A percentile compares a stretch with the other conserved stretches of the same genome.
Evolutionary conservation across 2,329 filamentous ascomycete genomes (phyloP).

Genomic region (Exutisphaerella laricina): DNA sequence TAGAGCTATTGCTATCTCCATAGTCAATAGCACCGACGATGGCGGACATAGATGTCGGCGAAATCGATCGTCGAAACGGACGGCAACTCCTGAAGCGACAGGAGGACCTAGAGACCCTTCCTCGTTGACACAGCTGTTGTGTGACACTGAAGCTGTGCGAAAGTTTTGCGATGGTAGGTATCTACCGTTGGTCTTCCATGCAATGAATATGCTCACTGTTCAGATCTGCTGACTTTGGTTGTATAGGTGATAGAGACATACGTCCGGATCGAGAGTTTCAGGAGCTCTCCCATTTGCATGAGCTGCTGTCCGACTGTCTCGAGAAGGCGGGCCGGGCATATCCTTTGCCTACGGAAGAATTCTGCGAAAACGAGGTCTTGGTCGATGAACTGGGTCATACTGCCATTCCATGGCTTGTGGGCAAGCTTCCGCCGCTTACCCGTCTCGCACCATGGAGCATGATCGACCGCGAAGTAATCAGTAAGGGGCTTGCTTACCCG

Average conservation of each 20-base stretch:
- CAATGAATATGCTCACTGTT: too few species aligned
- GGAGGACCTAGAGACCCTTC: conserved; percentile 44
- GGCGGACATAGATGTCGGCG: too few species aligned
- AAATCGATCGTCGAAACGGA: too few species aligned
- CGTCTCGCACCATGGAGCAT: conserved; percentile 13
- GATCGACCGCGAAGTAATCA: conserved; percentile 17
- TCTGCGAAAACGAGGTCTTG: conserved; percentile 9
- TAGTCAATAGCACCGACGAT: conserved; percentile 73
- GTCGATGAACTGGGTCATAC: conserved; percentile 6
- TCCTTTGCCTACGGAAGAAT: not conserved
- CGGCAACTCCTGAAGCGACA: not conserved
- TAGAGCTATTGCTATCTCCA: conserved; percentile 67
- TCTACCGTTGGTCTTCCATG: too few species aligned
- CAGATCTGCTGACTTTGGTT: too few species aligned
- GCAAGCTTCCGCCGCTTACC: conserved; percentile 4
- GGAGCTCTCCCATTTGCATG: conserved; percentile 7
- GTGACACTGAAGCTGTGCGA: conserved; percentile 26
- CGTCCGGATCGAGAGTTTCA: conserved; percentile 2
- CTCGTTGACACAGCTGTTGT: conserved; percentile 54
- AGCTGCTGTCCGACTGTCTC: not conserved
- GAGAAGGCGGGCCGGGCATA: not conserved
- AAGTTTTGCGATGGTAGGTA: conserved; percentile 2
- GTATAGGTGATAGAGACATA: too few species aligned
- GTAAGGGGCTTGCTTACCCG: conserved; percentile 16
- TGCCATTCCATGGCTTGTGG: conserved; percentile 11